phyloP scores from a whole-genome alignment of 108 stramenopile genomes.

The Heterococcus sp. region DNA sequence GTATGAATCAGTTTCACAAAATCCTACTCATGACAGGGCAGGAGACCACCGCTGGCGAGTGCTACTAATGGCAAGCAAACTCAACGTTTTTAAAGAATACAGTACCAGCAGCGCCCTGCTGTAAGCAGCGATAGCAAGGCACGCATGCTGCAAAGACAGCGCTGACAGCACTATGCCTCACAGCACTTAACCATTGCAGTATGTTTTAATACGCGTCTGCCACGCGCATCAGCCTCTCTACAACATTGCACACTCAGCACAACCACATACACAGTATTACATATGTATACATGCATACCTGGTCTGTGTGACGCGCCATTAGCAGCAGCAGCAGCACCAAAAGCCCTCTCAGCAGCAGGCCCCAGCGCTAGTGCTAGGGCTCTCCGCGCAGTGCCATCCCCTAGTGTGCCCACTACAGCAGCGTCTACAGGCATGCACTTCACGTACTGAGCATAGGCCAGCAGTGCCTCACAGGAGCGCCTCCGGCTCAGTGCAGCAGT shows the following conservation, averaged over 20 bases:
- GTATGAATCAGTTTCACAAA: no score
- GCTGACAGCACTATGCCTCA: no score
- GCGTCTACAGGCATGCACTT: constrained; percentile 43
- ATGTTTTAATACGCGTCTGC: not conserved
- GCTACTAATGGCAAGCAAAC: no score
- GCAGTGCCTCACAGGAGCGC: constrained; percentile 31
- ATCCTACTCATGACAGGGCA: no score
- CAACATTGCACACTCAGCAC: not conserved
- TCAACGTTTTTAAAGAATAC: no score
- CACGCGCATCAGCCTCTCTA: not conserved
- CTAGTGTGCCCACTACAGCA: constrained; percentile 26
- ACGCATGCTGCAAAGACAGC: no score
- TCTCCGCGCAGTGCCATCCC: constrained; percentile 15
- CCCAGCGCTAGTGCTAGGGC: constrained; percentile 22
- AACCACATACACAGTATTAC: not conserved
- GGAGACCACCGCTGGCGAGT: no score
- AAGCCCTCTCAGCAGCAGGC: constrained; percentile 4
- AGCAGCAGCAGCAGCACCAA: not conserved
- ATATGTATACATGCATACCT: not conserved
- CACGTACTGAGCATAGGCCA: constrained; percentile 37
- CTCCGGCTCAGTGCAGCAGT: constrained; percentile 17
- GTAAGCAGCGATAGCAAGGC: no score
- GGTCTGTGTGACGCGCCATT: not conserved
- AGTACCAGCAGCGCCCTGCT: no score
- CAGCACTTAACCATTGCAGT: not conserved